Evolutionary conservation across 129 eudicot genomes (phyloP), one percentile per base, ranked within the genome.

Genomic region (Mikania micrantha): DNA sequence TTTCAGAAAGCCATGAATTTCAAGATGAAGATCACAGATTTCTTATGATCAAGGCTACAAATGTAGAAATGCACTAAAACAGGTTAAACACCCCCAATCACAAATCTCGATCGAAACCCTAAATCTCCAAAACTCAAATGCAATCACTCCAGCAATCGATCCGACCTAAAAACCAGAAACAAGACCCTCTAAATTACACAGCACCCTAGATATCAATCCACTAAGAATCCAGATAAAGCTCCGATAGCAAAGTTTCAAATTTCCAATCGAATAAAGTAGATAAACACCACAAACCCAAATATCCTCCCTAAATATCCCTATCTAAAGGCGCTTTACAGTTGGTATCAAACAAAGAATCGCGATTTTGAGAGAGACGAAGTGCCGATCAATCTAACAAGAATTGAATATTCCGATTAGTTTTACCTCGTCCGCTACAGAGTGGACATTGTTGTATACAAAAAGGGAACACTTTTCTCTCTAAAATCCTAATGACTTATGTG

Each of bases 81-180:
- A 21, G 34, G 57, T 59, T 58, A 76, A 64, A 77, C 42, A 56
- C n/a, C 82, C 73, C 79, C 65, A 81, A 83, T 63, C 57, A 66
- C 74, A 32, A 65, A 69, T 71, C 69, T 73, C 61, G 71, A 77
- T 72, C 80, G 68, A 77, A 80, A 77, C 89, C 83, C 88, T 80
- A 84, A 82, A 69, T 64, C 67, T 22, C 25, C 28, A 67, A 66
- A 56, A 45, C 64, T 39, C 38, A 56, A n/a, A 61, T 75, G 67
- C 7, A 53, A 50, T 25, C 44, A 29, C 44, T 15, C 39, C 6
- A 36, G 49, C 34, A 10, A 45, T 31, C 80, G 83, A 77, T 77
- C 85, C 50, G 54, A 73, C 64, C 41, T 2, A 64, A 59, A 73
- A 68, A 50, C 36, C 29, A 3, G 16, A 42, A 10, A 69, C 19